These are phyloP conservation scores for Irpex sp. DNA, from an alignment of 1,284 basidiomycete species.

Conservation along the genomic window DNA sequence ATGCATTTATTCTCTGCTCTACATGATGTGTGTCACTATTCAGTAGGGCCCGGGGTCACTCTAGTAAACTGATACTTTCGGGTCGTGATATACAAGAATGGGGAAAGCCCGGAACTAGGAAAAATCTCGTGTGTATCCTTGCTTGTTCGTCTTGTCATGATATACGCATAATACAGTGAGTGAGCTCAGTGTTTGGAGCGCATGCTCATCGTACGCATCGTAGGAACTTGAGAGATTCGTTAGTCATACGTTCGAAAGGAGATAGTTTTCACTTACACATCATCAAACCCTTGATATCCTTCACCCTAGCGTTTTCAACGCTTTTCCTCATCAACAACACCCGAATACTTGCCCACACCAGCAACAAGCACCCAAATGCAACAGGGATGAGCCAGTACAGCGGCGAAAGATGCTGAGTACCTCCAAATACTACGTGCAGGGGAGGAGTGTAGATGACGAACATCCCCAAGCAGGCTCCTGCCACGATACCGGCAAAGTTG, in stretches of 20 bases:
- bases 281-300: conserved; percentile 63
- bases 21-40: too few relatives aligned
- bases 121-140: not conserved
- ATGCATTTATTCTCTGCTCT: not conserved
- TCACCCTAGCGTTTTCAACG: conserved; percentile 51
- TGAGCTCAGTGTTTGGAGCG: conserved; percentile 35
- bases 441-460: conserved; percentile 70
- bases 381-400: conserved; percentile 67
- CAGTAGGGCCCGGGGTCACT: too few relatives aligned
- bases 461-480: conserved; percentile 58
- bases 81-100: too few relatives aligned
- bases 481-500: conserved; percentile 64
- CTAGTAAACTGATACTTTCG: not conserved
- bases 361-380: conserved; percentile 54
- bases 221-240: conserved; percentile 43
- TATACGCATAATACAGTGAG: not conserved
- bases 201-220: conserved; percentile 66
- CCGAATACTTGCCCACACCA: conserved; percentile 57
- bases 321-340: conserved; percentile 55
- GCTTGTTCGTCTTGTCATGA: not conserved
- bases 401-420: conserved; percentile 52
- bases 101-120: not conserved
- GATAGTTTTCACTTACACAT: conserved; percentile 51
- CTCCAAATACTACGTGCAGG: conserved; percentile 64
- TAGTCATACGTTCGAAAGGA: conserved; percentile 3